These are phyloP conservation scores for Rhytidhysteron rufulum DNA, from an alignment of 2,329 filamentous ascomycete genomes.

Conservation along the genomic window DNA sequence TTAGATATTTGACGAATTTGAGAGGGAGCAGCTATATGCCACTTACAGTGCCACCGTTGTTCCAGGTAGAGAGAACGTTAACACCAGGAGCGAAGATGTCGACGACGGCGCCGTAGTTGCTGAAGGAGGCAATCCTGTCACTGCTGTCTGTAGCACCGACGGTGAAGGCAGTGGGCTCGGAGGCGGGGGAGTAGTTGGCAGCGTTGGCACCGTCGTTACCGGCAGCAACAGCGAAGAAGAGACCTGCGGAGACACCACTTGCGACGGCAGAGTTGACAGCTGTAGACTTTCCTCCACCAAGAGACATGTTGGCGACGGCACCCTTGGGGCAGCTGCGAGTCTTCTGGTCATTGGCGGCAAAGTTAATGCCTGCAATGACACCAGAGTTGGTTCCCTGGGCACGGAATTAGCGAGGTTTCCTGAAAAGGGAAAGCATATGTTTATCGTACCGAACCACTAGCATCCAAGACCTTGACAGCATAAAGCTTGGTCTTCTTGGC, in stretches of 20 bases:
- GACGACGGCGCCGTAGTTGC: slow-evolving; percentile 37
- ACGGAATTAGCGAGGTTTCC: slow-evolving; percentile 7
- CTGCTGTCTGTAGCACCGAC: slow-evolving; percentile 38
- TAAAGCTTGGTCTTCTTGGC: slow-evolving; percentile 37
- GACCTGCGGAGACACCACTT: slow-evolving; percentile 30
- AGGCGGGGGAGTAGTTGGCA: slow-evolving; percentile 21
- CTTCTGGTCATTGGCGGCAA: slow-evolving; percentile 27
- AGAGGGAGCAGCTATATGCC: not conserved
- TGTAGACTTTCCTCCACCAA: slow-evolving; percentile 36
- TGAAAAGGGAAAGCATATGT: slow-evolving; percentile 7
- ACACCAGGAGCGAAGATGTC: slow-evolving; percentile 40
- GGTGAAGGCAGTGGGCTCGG: slow-evolving; percentile 26
- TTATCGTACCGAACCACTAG: slow-evolving; percentile 18
- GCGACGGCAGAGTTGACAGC: slow-evolving; percentile 37
- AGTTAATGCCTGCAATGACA: slow-evolving; percentile 39
- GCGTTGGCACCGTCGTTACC: slow-evolving; percentile 23
- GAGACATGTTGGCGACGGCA: slow-evolving; percentile 37
- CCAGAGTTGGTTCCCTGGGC: slow-evolving; percentile 37
- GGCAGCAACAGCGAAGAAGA: slow-evolving; percentile 28
- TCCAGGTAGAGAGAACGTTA: slow-evolving; percentile 47
- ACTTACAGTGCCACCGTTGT: slow-evolving; percentile 34
- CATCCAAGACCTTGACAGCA: slow-evolving; percentile 39
- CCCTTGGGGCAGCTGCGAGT: slow-evolving; percentile 33
- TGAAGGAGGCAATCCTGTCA: slow-evolving; percentile 34
- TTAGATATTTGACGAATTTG: slow-evolving; percentile 7